Conservation (phyloP, 2,329 filamentous ascomycete genomes). For the Fusarium chlamydosporum region DNA sequence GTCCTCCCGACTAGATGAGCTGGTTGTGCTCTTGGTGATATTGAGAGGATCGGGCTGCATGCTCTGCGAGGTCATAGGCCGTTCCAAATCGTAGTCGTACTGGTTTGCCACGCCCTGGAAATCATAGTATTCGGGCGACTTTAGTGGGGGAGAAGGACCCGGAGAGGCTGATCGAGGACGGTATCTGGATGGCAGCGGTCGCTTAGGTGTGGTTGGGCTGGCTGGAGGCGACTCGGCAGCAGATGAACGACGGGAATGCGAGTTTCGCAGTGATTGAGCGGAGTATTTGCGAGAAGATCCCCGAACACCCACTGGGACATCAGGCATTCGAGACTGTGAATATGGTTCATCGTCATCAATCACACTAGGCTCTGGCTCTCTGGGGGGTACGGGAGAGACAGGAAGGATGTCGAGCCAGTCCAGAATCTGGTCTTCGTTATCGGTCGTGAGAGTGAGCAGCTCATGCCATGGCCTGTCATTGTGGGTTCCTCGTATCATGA, state of each 20-base stretch:
- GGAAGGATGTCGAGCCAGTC: constrained; percentile 91
- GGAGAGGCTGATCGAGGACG: constrained; percentile 46
- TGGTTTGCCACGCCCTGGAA: constrained; percentile 58
- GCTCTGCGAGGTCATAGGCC: constrained; percentile 54
- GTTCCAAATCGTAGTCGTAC: constrained; percentile 50
- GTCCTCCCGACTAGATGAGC: constrained; percentile 62
- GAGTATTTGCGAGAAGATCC: constrained; percentile 47
- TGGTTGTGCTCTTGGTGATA: constrained; percentile 53
- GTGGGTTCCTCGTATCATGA: constrained; percentile 85
- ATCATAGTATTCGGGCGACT: constrained; percentile 45
- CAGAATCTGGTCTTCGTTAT: constrained; percentile 80
- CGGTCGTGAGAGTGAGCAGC: constrained; percentile 80
- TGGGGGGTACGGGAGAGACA: constrained; percentile 64
- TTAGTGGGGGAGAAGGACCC: constrained; percentile 45
- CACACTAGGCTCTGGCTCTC: constrained; percentile 55
- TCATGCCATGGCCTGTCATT: constrained; percentile 84
- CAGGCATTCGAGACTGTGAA: constrained; percentile 38
- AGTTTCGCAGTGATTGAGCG: constrained; percentile 47
- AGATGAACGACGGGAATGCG: constrained; percentile 40
- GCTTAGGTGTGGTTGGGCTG: constrained; percentile 55
- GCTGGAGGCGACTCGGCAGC: constrained; percentile 44
- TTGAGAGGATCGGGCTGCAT: constrained; percentile 57
- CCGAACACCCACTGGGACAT: constrained; percentile 54
- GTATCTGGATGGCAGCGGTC: constrained; percentile 47
- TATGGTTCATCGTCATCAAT: constrained; percentile 51